Evolutionary conservation across 108 stramenopile genomes (phyloP), one percentile per base, ranked within the genome.

Genomic region (Schizochytrium sp.): DNA sequence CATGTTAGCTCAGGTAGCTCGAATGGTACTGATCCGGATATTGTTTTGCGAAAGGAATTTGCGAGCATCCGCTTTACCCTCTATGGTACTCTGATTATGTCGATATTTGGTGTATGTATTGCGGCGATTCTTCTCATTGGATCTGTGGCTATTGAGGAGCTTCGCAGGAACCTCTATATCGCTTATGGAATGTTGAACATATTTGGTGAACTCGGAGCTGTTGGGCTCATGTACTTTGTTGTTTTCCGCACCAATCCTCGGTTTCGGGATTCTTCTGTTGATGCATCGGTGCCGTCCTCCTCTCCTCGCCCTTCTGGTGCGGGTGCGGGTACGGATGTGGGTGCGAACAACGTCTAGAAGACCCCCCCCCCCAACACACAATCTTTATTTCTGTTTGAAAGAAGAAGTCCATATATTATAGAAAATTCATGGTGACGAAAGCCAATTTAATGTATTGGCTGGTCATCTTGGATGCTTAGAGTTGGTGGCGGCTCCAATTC

Each of bases 171-270:
- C n/a, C 64, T 69, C 2, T 69, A 69, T 42, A 69, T 69, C 44
- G 44, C 64, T 8, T 15, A 42, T 42, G 8, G 41, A n/a, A 8
- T 69, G 17, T 38, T 69, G 17, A n/a, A 8, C 0, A 69, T 69
- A 5, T 69, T 38, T 69, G 12, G 64, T 42, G 64, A 69, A 42
- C 64, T 69, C 64, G 64, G 64, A 2, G 64, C 64, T 15, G 41
- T 69, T 42, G 64, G 64, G 64, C 64, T 69, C 64, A 69, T 69
- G 12, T 69, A 69, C 64, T 5, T 69, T 69, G 64, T 42, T 69
- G 64, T 69, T 69, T 69, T 69, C 64, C 64, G 64, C 64, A 69
- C 64, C 8, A 69, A n/a, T 69, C 17, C 12, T 8, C 64, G 64
- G 44, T 69, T 69, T 15, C 12, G 44, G 64, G 15, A n/a, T 1